These are phyloP conservation scores for Fraxinus ornus DNA, from an alignment of 305 asterid genomes.

Conservation along the genomic window DNA sequence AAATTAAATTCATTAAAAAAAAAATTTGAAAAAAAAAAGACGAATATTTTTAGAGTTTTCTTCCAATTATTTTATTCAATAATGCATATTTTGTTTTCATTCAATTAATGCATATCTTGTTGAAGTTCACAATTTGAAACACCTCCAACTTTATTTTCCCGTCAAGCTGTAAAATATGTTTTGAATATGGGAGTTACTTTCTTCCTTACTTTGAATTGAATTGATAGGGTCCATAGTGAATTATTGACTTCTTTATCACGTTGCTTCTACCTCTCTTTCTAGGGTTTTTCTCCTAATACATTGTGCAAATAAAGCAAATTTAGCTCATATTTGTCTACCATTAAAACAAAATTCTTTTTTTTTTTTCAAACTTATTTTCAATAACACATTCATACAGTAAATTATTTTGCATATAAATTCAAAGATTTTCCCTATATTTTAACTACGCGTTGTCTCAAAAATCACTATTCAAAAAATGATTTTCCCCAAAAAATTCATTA, in stretches of 20 bases:
- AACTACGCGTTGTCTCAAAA: not conserved
- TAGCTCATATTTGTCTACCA: not conserved
- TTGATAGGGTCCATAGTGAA: not conserved
- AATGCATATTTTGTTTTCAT: no score
- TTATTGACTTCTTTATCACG: not conserved
- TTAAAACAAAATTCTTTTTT: no score
- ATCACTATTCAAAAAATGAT: not conserved
- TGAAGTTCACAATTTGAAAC: not conserved
- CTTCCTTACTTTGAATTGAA: not conserved
- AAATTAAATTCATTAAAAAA: no score
- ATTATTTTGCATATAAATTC: not conserved
- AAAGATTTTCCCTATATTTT: no score
- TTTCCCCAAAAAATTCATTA: not conserved
- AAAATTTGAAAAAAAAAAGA: no score
- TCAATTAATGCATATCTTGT: no score
- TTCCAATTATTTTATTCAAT: no score
- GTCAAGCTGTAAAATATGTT: no score
- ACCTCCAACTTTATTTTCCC: not conserved
- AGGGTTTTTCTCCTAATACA: not conserved
- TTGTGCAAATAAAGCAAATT: not conserved
- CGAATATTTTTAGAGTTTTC: no score
- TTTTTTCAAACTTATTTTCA: no score
- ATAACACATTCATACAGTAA: not conserved
- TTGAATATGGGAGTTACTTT: not conserved
- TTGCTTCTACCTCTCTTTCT: not conserved